Base-by-base conservation (phyloP, 176 grass and related monocot species). In the Ananas comosus region DNA sequence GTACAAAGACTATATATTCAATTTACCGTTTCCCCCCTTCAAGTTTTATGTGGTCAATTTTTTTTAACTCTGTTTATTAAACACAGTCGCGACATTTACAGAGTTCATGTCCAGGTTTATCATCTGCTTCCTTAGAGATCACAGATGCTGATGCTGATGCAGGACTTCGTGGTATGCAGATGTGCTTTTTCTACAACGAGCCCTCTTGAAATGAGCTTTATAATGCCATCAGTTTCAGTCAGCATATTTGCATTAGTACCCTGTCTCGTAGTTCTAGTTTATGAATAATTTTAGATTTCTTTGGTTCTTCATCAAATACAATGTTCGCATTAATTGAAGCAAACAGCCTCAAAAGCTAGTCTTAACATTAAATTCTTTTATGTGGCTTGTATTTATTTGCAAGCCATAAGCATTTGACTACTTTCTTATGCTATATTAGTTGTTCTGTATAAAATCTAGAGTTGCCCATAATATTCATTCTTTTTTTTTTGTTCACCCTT, bases 121-220 rank as follows among this genome's bases (percentile, higher is more conserved):
- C 89, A 18, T 92, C 89, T 49, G 89, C 87, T 12, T 93, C 94
- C 48, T 77, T 97, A 70, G 94, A 97, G 72, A 88, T 93, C 54
- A 86, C 77, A 77, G 77, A 85, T 78, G n/a, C 56, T 10, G 27
- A 54, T 67, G 21, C 83, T 75, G 79, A 51, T 76, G 73, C 57
- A 23, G 68, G 76, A 85, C 50, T 83, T 53, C 80, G 78, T 80
- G 94, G 94, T 97, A 97, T 75, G 66, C 19, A 69, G n/a, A 42
- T 78, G 11, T 76, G 18, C 48, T 73, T 70, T 29, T 29, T 29
- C 47, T 28, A 42, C 4, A 7, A n/a, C 53, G 16, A 59, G 22
- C 1, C 33, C 22, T 56, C 1, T 17, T 59, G 54, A 14, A 59
- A 59, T 59, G 11, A 5, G 53, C 53, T 8, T 57, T 17, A 17